Evolutionary conservation across 2,329 filamentous ascomycete species (phyloP).

Genomic region (Trichoderma hamatum): DNA sequence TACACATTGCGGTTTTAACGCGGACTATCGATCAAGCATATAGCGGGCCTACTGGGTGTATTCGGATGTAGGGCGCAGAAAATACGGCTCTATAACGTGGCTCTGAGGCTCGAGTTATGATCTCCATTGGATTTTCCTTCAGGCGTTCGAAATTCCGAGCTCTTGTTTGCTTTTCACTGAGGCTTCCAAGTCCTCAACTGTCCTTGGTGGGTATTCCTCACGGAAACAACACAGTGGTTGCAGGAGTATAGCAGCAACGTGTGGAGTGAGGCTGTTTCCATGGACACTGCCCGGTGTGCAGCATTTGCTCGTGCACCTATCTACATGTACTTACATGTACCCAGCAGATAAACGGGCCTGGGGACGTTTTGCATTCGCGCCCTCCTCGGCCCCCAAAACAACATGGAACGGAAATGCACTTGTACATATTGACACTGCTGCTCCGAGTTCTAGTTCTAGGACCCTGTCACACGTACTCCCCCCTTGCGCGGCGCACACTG

Average conservation of each 20-base stretch:
- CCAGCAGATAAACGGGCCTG: too few species aligned
- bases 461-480: background rate
- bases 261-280: background rate
- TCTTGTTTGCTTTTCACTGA: background rate
- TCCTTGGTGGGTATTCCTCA: background rate
- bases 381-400: background rate
- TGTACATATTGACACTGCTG: background rate
- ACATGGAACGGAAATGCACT: background rate
- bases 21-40: too few species aligned
- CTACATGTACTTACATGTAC: too few species aligned
- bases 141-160: background rate
- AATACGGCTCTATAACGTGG: slow-evolving; percentile 7
- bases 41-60: too few species aligned
- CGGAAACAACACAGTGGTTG: background rate
- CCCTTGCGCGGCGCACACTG: background rate
- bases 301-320: too few species aligned
- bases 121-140: background rate
- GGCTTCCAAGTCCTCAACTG: background rate
- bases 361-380: background rate
- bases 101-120: background rate
- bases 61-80: background rate
- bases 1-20: background rate
- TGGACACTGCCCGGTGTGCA: background rate
- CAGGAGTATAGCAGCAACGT: background rate
- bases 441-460: background rate